Base-by-base conservation (phyloP, 192 early-diverging fungal genomes). In the Backusella mclennaniae region DNA sequence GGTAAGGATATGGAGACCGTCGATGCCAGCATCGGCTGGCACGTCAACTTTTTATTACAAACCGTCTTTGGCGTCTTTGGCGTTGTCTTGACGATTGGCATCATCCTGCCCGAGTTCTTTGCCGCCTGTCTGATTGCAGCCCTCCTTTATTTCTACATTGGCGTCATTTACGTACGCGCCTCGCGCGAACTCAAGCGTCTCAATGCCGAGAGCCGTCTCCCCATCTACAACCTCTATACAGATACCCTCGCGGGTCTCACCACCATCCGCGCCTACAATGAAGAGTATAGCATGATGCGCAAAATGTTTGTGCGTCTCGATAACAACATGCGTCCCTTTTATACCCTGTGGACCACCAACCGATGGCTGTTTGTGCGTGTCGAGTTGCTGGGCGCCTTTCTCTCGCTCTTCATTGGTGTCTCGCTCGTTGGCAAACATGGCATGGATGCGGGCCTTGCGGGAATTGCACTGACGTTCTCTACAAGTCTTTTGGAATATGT, bases 361-460 rank as follows among this genome's bases (percentile, higher is more conserved):
- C 17, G 78, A 17, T 79, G 78, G 78, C 33, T 79, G 0, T 81
- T 75, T 78, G 66, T 75, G 17, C 76, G 80, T 26, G 80, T 77
- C 6, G 80, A 82, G 56, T 26, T 76, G 6, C 38, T 83, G 11
- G 81, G 77, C 19, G 69, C 78, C 0, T 35, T 66, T 5, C 23
- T 79, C 6, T 67, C 72, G 19, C 26, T 83, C 21, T 67, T 76
- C 67, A 63, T 92, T 11, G 89, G 90, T 3, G 35, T 95, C 3
- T 84, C 92, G 23, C 86, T 96, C 31, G 53, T 96, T 12, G 53
- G 78, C n/a, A 80, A 84, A 39, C 74, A 79, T 4, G 74, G 80
- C 21, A 85, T 96, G 21, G 91, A 93, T 73, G 92, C 96, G 1
- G 95, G 96, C 0, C 84, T 94, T 82, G 94, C 94, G 2, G 96